Conservation (phyloP, 176 grass and related monocot species). For the bread wheat (Triticum aestivum) region DNA sequence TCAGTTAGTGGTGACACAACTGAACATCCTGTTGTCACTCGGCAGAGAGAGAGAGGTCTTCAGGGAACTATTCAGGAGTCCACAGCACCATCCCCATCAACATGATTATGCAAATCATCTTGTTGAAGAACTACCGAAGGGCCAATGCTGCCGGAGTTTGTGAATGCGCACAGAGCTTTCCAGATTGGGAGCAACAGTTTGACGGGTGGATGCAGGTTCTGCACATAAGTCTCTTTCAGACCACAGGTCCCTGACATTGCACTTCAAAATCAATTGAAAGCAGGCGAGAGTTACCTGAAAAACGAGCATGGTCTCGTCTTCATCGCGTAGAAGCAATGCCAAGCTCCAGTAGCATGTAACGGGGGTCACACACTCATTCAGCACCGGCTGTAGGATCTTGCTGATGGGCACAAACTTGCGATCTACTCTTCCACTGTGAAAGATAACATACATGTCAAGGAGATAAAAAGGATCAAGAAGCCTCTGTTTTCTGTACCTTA, state of each 20-base stretch:
- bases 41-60: constrained; percentile 17
- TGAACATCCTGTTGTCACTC: constrained; percentile 3
- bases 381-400: constrained; percentile 59
- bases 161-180: constrained; percentile 48
- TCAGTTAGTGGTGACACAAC: background rate
- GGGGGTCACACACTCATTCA: constrained; percentile 71
- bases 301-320: constrained; percentile 48
- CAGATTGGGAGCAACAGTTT: constrained; percentile 73
- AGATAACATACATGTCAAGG: background rate
- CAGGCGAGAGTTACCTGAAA: constrained; percentile 43
- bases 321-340: constrained; percentile 49
- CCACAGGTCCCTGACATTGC: background rate
- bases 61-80: background rate
- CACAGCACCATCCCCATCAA: background rate
- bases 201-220: constrained; percentile 50
- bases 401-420: constrained; percentile 56
- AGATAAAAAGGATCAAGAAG: background rate
- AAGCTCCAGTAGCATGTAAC: constrained; percentile 79
- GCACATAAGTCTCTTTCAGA: constrained; percentile 32
- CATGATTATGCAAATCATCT: background rate
- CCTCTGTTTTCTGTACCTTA: no score
- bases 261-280: constrained; percentile 9
- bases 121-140: background rate
- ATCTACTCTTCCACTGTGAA: constrained; percentile 45
- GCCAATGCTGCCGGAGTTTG: constrained; percentile 8